Evolutionary conservation across 1,139 yeast genomes (phyloP), one percentile per base, ranked within the genome.

Genomic region (Geotrichum aggregatum): DNA sequence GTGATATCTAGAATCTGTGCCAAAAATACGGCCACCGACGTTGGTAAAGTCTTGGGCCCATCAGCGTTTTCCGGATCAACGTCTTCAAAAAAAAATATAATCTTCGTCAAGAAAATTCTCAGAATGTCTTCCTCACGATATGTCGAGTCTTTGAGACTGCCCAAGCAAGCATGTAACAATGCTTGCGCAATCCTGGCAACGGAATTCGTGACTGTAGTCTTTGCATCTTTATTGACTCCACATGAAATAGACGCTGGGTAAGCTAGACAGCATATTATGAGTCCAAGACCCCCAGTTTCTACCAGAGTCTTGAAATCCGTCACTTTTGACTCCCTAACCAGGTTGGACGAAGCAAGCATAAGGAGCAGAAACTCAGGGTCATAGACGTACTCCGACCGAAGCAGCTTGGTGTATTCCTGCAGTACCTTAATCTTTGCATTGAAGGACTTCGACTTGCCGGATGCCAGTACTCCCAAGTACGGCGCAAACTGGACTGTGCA

Each of bases 81-180:
- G 16, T 61, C 62, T 21, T 69, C 66, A 28, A 76, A 61, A 0
- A 85, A 77, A 63, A 71, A 75, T 43, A 84, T 66, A 22, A 87
- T 71, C 59, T 84, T 87, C 45, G 84, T 78, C 24, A 88, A 58
- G 43, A 80, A 76, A 1, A 88, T 72, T 55, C 78, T 78, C 62
- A 82, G 75, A 10, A 83, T 68, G 24, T 73, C 72, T 53, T 76
- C 76, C 58, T 87, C 95, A 60, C 80, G 83, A 66, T 80, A 83
- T n/a, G 66, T 44, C 8, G 54, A 52, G 21, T 34, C 52, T n/a
- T 39, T 44, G 26, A 52, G 31, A n/a, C 50, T 44, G 18, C 52
- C 54, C 8, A 49, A 44, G 28, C 47, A 26, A 1, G 56, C 54
- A n/a, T 44, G 39, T n/a, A 51, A 11, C 14, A 54, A 33, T 2